phyloP scores from a whole-genome alignment of 192 early-diverging fungal genomes.

The Podila horticola region DNA sequence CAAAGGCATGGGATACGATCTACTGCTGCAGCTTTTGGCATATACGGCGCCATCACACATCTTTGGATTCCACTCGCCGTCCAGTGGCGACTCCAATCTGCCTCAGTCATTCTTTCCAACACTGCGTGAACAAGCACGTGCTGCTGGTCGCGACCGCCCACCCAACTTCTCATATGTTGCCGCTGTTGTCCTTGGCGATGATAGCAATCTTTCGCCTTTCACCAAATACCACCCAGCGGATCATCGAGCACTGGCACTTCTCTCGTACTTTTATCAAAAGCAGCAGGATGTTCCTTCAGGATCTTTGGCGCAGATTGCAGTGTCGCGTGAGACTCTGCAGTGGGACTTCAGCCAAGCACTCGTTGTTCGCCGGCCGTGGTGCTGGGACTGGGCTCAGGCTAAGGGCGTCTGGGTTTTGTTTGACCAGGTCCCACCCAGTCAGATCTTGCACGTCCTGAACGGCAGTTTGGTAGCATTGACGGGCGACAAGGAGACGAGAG shows the following conservation, averaged over 20 bases:
- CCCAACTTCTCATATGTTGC: constrained; percentile 29
- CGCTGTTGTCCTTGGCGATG: constrained; percentile 18
- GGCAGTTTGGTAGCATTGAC: constrained; percentile 86
- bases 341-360: constrained; percentile 70
- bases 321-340: not conserved
- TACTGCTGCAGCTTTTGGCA: constrained; percentile 75
- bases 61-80: constrained; percentile 63
- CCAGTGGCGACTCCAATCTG: constrained; percentile 46
- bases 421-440: constrained; percentile 81
- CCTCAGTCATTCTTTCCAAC: constrained; percentile 59
- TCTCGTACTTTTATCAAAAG: constrained; percentile 76
- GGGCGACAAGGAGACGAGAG: constrained; percentile 48
- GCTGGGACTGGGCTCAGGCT: constrained; percentile 66
- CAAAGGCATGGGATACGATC: constrained; percentile 87
- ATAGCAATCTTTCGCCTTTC: constrained; percentile 42
- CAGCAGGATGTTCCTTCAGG: not conserved
- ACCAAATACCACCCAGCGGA: constrained; percentile 68
- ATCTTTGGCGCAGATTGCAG: constrained; percentile 3
- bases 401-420: constrained; percentile 74
- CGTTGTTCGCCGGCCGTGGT: constrained; percentile 65
- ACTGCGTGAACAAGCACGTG: constrained; percentile 31
- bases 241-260: constrained; percentile 69
- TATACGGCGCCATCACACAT: constrained; percentile 74
- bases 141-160: constrained; percentile 2
- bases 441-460: constrained; percentile 86